A percentile compares a stretch with the other conserved stretches of the same genome.
Conservation (phyloP, 768 basidiomycete species). For the Mycena indigotica region DNA sequence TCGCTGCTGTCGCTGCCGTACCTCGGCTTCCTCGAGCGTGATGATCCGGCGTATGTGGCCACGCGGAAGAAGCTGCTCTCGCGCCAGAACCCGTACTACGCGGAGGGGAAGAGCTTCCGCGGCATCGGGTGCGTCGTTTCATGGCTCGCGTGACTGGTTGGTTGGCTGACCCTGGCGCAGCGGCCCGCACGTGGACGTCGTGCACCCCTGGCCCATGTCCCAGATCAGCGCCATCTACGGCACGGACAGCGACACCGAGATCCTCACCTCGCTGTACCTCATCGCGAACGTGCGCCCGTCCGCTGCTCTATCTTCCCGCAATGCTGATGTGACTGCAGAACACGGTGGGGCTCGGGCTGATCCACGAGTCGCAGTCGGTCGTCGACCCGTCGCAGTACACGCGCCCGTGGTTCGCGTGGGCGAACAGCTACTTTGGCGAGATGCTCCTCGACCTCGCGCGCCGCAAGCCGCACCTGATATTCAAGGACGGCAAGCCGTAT, state of each 20-base stretch:
- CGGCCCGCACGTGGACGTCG: constrained; percentile 73
- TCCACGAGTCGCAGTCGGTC: constrained; percentile 74
- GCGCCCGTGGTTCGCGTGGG: constrained; percentile 82
- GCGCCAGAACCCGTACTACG: constrained; percentile 67
- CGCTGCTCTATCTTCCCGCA: background rate
- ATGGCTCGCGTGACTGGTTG: background rate
- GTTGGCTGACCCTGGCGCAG: constrained; percentile 35
- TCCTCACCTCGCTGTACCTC: constrained; percentile 59
- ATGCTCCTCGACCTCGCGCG: constrained; percentile 56
- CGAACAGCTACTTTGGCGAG: constrained; percentile 50
- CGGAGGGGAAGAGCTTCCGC: constrained; percentile 61
- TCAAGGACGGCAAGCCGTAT: constrained; percentile 41
- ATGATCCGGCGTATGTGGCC: constrained; percentile 59
- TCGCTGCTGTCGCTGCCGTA: constrained; percentile 80
- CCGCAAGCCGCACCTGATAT: constrained; percentile 51
- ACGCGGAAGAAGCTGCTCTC: constrained; percentile 68
- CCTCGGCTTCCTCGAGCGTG: constrained; percentile 70
- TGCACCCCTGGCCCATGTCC: constrained; percentile 86
- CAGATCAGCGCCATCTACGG: constrained; percentile 75
- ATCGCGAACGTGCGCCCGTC: constrained; percentile 63
- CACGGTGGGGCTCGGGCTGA: constrained; percentile 72
- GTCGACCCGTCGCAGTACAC: constrained; percentile 61
- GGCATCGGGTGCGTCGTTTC: constrained; percentile 61
- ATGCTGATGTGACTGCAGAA: constrained; percentile 45
- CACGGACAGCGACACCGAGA: constrained; percentile 71